A percentile compares a stretch with the other conserved stretches of the same genome.
Conservation (phyloP, 2,329 filamentous ascomycete genomes). For the Pseudovirgaria hyperparasitica region DNA sequence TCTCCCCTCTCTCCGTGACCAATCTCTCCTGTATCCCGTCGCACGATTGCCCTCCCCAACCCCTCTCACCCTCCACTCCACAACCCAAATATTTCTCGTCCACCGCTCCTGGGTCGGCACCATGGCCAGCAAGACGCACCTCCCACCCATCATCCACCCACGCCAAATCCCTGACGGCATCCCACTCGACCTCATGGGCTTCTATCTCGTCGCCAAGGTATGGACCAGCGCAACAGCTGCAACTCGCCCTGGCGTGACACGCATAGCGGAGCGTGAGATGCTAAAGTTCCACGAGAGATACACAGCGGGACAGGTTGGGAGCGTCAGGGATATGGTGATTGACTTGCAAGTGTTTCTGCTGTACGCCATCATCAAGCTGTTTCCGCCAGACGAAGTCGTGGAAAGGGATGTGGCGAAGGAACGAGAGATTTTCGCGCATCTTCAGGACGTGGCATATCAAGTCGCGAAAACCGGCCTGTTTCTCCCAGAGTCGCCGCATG, state of each 20-base stretch:
- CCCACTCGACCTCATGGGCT: constrained; percentile 8
- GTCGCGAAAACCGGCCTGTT: constrained; percentile 20
- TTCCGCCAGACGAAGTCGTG: constrained; percentile 17
- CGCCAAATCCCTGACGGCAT: constrained; percentile 10
- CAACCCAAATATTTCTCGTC: too few relatives aligned
- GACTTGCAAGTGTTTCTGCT: constrained; percentile 25
- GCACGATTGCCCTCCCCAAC: too few relatives aligned
- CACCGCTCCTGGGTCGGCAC: too few relatives aligned
- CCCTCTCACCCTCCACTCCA: too few relatives aligned
- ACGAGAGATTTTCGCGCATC: constrained; percentile 14
- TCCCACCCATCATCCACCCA: too few relatives aligned
- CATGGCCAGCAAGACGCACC: too few relatives aligned
- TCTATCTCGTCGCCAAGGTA: constrained; percentile 1
- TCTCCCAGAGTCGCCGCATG: constrained; percentile 23
- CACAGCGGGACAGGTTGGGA: background rate
- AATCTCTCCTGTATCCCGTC: constrained; percentile 18
- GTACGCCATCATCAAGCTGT: constrained; percentile 27
- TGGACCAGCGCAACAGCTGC: background rate
- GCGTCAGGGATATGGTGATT: constrained; percentile 18
- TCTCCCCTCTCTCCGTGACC: constrained; percentile 17
- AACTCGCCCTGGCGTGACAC: background rate
- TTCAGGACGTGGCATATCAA: constrained; percentile 20
- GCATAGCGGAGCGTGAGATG: background rate
- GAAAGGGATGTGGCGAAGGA: constrained; percentile 11
- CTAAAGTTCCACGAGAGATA: background rate